phyloP scores from a whole-genome alignment of 805 yeast species.

The Barnettozyma botsteinii region DNA sequence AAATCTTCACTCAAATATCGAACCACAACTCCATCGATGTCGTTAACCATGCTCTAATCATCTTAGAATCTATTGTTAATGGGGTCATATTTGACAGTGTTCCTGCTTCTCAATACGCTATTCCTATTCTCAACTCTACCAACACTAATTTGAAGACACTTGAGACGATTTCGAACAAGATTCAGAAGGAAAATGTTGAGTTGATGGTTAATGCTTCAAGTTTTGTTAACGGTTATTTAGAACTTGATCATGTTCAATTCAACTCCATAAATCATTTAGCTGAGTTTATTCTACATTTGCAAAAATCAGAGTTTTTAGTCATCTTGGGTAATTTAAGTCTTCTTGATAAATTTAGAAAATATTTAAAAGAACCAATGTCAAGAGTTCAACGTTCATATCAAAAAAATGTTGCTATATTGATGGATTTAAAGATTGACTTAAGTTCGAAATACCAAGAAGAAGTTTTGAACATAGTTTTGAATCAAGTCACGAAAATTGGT shows the following conservation, averaged over 20 bases:
- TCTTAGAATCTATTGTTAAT: slow-evolving; percentile 21
- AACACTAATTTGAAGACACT: slow-evolving; percentile 14
- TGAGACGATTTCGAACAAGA: slow-evolving; percentile 16
- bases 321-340: slow-evolving; percentile 37
- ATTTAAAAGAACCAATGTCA: slow-evolving; percentile 9
- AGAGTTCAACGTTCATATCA: slow-evolving; percentile 9
- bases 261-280: slow-evolving; percentile 28
- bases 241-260: slow-evolving; percentile 16
- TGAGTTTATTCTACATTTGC: slow-evolving; percentile 40
- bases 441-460: slow-evolving; percentile 18
- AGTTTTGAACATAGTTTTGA: slow-evolving; percentile 6
- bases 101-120: slow-evolving; percentile 11
- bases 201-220: slow-evolving; percentile 16
- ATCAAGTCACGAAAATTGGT: slow-evolving; percentile 14
- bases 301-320: slow-evolving; percentile 41
- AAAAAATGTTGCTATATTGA: slow-evolving; percentile 12
- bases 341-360: slow-evolving; percentile 23
- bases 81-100: slow-evolving; percentile 21
- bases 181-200: slow-evolving; percentile 21
- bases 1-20: slow-evolving; percentile 37
- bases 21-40: slow-evolving; percentile 32
- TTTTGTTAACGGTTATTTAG: slow-evolving; percentile 19
- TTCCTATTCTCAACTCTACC: slow-evolving; percentile 16
- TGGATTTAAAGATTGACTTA: slow-evolving; percentile 14
- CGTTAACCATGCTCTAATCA: slow-evolving; percentile 39